These are phyloP conservation scores for Diaporthe australafricana DNA, from an alignment of 2,329 filamentous ascomycete species.

Conservation along the genomic window DNA sequence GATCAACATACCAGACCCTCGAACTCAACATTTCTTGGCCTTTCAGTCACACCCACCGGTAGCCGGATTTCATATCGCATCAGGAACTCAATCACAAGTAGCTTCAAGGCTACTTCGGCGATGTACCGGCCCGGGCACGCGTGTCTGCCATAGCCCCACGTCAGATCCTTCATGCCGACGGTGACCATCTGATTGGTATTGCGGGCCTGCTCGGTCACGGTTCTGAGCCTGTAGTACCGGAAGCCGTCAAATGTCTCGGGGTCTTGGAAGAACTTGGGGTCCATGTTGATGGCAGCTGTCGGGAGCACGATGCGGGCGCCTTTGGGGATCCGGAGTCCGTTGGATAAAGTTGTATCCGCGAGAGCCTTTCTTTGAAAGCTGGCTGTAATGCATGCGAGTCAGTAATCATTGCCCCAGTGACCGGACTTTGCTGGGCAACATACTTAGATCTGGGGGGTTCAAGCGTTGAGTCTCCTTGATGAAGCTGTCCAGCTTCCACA, in stretches of 20 bases:
- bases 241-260: conserved; percentile 4
- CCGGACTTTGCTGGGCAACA: neutral
- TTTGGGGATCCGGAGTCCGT: conserved; percentile 11
- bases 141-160: conserved; percentile 37
- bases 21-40: neutral
- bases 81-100: neutral
- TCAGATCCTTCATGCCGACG: conserved; percentile 14
- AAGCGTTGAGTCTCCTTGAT: conserved; percentile 18
- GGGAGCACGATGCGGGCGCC: conserved; percentile 21
- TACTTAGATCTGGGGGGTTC: neutral
- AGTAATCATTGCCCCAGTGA: neutral
- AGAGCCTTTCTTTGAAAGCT: conserved; percentile 3
- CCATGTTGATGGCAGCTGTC: conserved; percentile 17
- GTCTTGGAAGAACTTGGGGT: neutral
- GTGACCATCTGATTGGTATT: conserved; percentile 11
- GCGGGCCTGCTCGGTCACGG: neutral
- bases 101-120: conserved; percentile 34
- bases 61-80: neutral
- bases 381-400: neutral
- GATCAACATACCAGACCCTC: neutral
- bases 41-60: neutral
- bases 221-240: neutral
- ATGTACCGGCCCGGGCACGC: conserved; percentile 38
- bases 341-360: neutral
- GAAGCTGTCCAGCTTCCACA: conserved; percentile 23